Conservation (phyloP, 768 basidiomycete species). For the Collybia mongolica region DNA sequence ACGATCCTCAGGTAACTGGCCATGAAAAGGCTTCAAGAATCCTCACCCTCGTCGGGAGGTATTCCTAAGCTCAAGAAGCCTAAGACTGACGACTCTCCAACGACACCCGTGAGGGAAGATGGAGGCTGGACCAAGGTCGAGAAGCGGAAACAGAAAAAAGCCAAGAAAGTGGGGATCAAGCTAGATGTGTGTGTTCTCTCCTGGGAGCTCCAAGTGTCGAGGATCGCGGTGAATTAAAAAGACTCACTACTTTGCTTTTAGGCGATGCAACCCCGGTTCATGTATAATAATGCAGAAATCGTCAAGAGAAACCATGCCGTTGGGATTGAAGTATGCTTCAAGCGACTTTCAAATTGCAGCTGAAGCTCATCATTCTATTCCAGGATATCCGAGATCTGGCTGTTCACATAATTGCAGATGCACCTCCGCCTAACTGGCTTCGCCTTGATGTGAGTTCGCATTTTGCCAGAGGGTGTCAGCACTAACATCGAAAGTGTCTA, state of each 20-base stretch:
- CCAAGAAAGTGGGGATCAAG: slow-evolving; percentile 54
- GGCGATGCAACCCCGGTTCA: slow-evolving; percentile 67
- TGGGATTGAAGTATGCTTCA: slow-evolving; percentile 68
- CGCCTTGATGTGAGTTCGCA: slow-evolving; percentile 63
- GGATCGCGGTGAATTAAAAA: slow-evolving; percentile 4
- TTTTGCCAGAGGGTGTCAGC: slow-evolving; percentile 2
- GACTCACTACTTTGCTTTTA: slow-evolving; percentile 18
- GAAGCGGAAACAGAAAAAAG: slow-evolving; percentile 71
- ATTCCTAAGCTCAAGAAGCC: slow-evolving; percentile 34
- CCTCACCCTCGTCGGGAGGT: slow-evolving; percentile 5
- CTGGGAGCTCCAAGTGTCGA: background rate
- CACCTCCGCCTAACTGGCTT: slow-evolving; percentile 85
- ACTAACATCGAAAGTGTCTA: background rate
- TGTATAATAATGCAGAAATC: slow-evolving; percentile 81
- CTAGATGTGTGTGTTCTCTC: slow-evolving; percentile 51
- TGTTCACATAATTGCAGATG: slow-evolving; percentile 79
- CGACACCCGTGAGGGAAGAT: slow-evolving; percentile 15
- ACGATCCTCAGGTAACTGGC: background rate
- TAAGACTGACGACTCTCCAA: slow-evolving; percentile 23
- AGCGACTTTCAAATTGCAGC: background rate
- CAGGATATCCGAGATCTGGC: slow-evolving; percentile 90
- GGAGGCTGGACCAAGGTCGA: slow-evolving; percentile 70
- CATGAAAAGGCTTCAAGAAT: slow-evolving; percentile 15
- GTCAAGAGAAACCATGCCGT: slow-evolving; percentile 69
- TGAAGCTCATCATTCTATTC: background rate